Conservation (phyloP, 192 early-diverging fungal species). For the Podochytrium sp. region DNA sequence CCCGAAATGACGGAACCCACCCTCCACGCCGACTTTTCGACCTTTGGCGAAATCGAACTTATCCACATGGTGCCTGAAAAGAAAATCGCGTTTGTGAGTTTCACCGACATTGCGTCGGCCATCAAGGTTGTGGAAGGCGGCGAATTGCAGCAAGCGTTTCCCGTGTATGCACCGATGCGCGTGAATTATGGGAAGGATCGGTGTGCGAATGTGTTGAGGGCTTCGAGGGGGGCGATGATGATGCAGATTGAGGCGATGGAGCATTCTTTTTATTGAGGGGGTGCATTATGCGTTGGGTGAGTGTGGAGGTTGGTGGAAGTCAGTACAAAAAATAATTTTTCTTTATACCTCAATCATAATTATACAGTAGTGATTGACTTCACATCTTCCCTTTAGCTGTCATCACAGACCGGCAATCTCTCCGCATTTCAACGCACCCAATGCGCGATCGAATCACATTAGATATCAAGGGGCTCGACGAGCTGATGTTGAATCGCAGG, state of each 20-base stretch:
- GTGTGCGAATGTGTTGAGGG: slow-evolving; percentile 76
- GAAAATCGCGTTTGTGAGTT: slow-evolving; percentile 86
- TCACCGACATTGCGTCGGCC: slow-evolving; percentile 74
- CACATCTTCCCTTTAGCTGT: background rate
- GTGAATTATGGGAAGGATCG: slow-evolving; percentile 90
- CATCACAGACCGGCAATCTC: background rate
- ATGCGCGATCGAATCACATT: background rate
- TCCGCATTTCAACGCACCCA: background rate
- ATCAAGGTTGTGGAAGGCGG: slow-evolving; percentile 80
- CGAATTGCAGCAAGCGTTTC: slow-evolving; percentile 40
- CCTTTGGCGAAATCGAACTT: slow-evolving; percentile 87
- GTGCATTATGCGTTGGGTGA: no score
- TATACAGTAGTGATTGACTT: background rate
- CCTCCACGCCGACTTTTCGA: slow-evolving; percentile 73
- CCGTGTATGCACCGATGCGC: slow-evolving; percentile 53
- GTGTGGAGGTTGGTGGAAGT: no score
- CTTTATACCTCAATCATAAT: no score
- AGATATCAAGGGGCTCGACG: slow-evolving; percentile 32
- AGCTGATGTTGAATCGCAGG: slow-evolving; percentile 30
- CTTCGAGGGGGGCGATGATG: slow-evolving; percentile 14
- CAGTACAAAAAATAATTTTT: no score
- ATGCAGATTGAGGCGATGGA: no score
- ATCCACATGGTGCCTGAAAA: slow-evolving; percentile 84
- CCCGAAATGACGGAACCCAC: slow-evolving; percentile 67
- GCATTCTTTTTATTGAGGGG: no score